Evolutionary conservation across 257 asterid species (phyloP).

Genomic region (Capsicum pubescens): DNA sequence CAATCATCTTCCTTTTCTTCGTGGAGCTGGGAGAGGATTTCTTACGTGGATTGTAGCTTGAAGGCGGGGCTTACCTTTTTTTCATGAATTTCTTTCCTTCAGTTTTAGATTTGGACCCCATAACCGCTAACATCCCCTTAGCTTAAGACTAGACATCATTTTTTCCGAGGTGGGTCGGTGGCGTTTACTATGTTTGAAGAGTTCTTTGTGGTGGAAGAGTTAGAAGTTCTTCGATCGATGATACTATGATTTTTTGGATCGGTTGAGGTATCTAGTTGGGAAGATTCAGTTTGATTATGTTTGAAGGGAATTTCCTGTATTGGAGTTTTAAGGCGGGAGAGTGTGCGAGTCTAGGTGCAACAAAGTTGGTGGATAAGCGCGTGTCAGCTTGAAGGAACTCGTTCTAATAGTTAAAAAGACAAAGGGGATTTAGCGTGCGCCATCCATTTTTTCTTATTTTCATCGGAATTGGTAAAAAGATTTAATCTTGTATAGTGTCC

Average conservation of each 20-base stretch:
- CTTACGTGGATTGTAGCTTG: slow-evolving; percentile 6
- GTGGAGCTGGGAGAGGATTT: neutral
- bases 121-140: too few relatives aligned
- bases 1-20: neutral
- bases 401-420: too few relatives aligned
- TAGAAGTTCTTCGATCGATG: neutral
- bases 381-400: too few relatives aligned
- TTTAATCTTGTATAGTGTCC: too few relatives aligned
- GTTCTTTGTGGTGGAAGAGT: neutral
- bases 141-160: too few relatives aligned
- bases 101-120: too few relatives aligned
- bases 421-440: too few relatives aligned
- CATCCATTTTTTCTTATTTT: too few relatives aligned
- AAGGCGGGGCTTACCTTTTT: neutral
- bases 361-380: too few relatives aligned
- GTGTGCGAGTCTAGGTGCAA: too few relatives aligned
- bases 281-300: slow-evolving; percentile 24
- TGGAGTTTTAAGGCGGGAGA: neutral
- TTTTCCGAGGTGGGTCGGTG: neutral
- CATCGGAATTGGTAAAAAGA: too few relatives aligned
- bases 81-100: neutral
- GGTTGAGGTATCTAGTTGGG: neutral
- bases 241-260: neutral
- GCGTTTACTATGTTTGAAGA: neutral
- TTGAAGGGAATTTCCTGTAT: slow-evolving; percentile 2